Conservation (phyloP, 306 rosid species). For the Cucurbita moschata region DNA sequence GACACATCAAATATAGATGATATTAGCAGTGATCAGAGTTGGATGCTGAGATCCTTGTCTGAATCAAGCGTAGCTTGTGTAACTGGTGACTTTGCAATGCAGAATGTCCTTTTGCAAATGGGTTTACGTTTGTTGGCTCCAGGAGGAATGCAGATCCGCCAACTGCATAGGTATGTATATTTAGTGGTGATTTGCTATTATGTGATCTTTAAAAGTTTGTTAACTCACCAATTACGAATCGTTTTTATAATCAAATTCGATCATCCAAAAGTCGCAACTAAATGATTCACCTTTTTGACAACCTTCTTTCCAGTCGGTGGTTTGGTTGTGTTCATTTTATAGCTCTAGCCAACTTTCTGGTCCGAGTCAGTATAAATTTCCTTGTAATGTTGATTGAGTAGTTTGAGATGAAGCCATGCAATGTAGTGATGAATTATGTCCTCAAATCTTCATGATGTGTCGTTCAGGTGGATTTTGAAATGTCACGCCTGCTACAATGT, state of each 20-base stretch:
- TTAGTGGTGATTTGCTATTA: not conserved
- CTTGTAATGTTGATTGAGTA: not conserved
- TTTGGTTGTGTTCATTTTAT: too few species aligned
- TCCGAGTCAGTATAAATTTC: too few species aligned
- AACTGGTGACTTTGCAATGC: slow-evolving; percentile 93
- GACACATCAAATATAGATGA: slow-evolving; percentile 47
- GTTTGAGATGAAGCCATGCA: not conserved
- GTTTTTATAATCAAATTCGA: not conserved
- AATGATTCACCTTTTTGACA: too few species aligned
- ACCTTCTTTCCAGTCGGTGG: too few species aligned
- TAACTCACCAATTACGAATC: too few species aligned
- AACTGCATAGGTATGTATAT: slow-evolving; percentile 53
- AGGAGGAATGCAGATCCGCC: slow-evolving; percentile 77
- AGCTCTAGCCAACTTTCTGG: too few species aligned
- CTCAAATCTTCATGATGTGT: slow-evolving; percentile 2
- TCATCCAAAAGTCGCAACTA: too few species aligned
- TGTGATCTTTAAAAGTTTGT: not conserved
- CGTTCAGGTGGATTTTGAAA: slow-evolving; percentile 77
- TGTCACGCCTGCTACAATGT: slow-evolving; percentile 83
- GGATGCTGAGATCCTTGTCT: slow-evolving; percentile 78
- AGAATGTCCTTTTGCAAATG: slow-evolving; percentile 92
- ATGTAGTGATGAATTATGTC: not conserved
- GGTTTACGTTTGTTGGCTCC: slow-evolving; percentile 89
- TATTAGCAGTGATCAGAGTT: slow-evolving; percentile 67
- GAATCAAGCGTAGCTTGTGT: slow-evolving; percentile 85